Conservation (phyloP, 192 early-diverging fungal species). For the Dimargaris xerosporica region DNA sequence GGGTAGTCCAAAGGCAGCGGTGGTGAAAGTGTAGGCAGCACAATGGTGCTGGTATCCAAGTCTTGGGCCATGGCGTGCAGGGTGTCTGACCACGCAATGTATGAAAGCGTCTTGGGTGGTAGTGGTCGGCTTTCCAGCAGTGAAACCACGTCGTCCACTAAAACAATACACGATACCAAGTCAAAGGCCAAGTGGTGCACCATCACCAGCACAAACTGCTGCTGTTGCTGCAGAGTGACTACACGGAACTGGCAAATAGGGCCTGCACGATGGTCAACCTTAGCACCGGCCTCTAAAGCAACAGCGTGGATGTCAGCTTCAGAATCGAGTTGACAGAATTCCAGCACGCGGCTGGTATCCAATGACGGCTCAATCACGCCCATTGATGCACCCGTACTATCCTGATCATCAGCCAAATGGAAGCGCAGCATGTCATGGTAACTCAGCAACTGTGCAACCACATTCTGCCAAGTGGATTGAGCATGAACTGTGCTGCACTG, state of each 20-base stretch:
- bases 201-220: not conserved
- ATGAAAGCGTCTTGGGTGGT: not conserved
- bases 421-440: too few species aligned
- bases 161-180: not conserved
- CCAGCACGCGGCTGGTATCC: not conserved
- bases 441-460: not conserved
- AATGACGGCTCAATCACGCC: not conserved
- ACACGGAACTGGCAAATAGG: not conserved
- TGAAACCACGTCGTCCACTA: not conserved
- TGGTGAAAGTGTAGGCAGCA: not conserved
- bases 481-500: not conserved
- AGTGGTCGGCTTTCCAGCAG: not conserved
- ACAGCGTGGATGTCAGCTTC: not conserved
- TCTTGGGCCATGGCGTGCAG: not conserved
- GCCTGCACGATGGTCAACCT: not conserved
- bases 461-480: not conserved
- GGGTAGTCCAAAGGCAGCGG: not conserved
- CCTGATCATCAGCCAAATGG: too few species aligned
- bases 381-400: not conserved
- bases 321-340: not conserved
- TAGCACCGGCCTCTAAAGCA: not conserved
- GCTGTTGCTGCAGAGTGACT: not conserved
- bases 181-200: conserved; percentile 4
- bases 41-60: not conserved
- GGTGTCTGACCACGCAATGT: not conserved